Evolutionary conservation across 495 filamentous ascomycete species (phyloP).

Genomic region (Penicillium chermesinum): DNA sequence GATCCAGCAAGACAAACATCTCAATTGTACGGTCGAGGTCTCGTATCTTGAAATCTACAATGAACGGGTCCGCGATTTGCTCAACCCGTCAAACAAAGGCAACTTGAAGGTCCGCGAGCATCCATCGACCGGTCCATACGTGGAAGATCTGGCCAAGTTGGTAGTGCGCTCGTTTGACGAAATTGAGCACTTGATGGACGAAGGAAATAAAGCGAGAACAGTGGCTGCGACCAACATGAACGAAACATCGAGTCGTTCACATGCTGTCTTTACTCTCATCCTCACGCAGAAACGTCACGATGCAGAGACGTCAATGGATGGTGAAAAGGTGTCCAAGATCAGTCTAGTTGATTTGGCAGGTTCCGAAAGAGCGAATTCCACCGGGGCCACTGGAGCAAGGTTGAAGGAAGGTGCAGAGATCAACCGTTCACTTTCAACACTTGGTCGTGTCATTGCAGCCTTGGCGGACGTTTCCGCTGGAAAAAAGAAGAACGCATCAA

Average conservation of each 20-base stretch:
- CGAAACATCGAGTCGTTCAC: conserved; percentile 95
- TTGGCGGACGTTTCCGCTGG: conserved; percentile 84
- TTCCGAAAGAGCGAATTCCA: conserved; percentile 93
- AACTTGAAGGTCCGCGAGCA: conserved; percentile 97
- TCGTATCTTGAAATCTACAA: conserved; percentile 99
- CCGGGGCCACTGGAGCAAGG: conserved; percentile 90
- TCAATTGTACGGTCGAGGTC: conserved; percentile 91
- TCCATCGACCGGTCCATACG: conserved; percentile 94
- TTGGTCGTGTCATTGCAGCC: conserved; percentile 97
- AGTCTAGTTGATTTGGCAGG: conserved; percentile 96
- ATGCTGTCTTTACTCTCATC: conserved; percentile 96
- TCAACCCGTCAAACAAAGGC: conserved; percentile 94
- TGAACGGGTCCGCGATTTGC: conserved; percentile 90
- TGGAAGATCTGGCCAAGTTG: conserved; percentile 94
- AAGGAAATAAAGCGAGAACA: conserved; percentile 96
- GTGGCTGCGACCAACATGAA: conserved; percentile 99
- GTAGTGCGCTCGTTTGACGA: conserved; percentile 96
- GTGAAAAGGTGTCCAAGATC: conserved; percentile 96
- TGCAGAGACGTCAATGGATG: conserved; percentile 88
- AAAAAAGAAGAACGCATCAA: conserved; percentile 76
- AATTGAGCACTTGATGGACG: conserved; percentile 97
- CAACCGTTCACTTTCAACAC: conserved; percentile 91
- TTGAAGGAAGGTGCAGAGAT: conserved; percentile 99
- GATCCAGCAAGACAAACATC: conserved; percentile 70
- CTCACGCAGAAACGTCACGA: conserved; percentile 93